Evolutionary conservation across 257 asterid genomes (phyloP), one percentile per base, ranked within the genome.

Genomic region (Scutellaria baicalensis): DNA sequence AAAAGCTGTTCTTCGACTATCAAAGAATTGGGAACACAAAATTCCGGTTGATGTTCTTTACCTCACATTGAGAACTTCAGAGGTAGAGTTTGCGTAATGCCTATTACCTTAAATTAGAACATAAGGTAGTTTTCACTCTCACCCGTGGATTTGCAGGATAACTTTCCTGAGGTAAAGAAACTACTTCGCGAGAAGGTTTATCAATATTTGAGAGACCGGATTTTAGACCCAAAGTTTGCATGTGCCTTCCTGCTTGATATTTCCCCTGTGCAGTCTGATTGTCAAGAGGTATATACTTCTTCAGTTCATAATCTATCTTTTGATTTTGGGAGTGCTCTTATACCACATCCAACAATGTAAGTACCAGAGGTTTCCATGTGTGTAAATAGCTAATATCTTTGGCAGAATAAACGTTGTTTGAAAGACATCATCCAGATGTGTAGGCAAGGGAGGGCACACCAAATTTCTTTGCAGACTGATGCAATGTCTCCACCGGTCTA

Each of bases 1-100:
- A 21, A 92, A 92, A 78, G 91, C 98, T 68, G 77, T 92, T 75
- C 95, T 92, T 75, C 98, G 96, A 69, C 79, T 92, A 12, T 89
- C 89, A 38, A 92, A 80, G 78, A 83, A 82, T 66, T 92, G 98
- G 98, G 98, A 92, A 66, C 90, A 89, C 66, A 89, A 83, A 80
- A 87, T 89, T 82, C 96, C 98, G 3, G 75, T 84, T 67, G 94
- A 92, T 79, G 80, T 88, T 68, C 84, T 92, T 76, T 87, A 89
- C 79, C 84, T 86, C 50, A 73, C 98, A 21, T 76, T 89, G 72
- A 83, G 81, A 74, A 83, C 88, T 68, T 82, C 94, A 21, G 98
- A 89, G 93, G 98, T 89, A 77, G 72, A 71, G 64, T 69, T 64
- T 14, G 40, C 61, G 38, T 51, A 9, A 12, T 59, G 69, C 38